These are phyloP conservation scores for Microdochium trichocladiopsis DNA, from an alignment of 2,329 filamentous ascomycete species.

Conservation along the genomic window DNA sequence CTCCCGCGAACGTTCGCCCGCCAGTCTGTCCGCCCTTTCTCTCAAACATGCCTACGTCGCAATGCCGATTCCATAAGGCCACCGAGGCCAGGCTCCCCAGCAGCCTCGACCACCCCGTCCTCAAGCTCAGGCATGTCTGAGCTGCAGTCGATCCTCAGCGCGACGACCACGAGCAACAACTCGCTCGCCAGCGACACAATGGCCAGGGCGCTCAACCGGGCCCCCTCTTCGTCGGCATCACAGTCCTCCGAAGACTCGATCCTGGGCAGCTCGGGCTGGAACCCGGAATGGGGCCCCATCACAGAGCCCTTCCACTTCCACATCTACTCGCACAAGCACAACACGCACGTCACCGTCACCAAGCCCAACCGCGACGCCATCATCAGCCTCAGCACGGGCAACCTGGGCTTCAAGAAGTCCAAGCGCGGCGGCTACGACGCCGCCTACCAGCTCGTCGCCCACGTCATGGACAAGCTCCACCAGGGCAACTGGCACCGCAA, in stretches of 20 bases:
- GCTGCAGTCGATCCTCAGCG: constrained; percentile 9
- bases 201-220: not conserved
- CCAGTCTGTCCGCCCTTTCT: constrained; percentile 25
- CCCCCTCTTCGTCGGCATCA: not conserved
- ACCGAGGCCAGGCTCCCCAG: not conserved
- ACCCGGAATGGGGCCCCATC: constrained; percentile 19
- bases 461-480: constrained; percentile 76
- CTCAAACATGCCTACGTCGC: constrained; percentile 22
- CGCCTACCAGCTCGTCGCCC: constrained; percentile 81
- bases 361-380: constrained; percentile 74
- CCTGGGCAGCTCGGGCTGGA: not conserved
- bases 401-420: constrained; percentile 85
- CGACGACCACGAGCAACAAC: not conserved
- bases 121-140: constrained; percentile 62
- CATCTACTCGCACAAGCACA: constrained; percentile 84
- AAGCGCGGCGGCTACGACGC: constrained; percentile 81
- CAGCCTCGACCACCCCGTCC: constrained; percentile 6
- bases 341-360: constrained; percentile 88
- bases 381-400: constrained; percentile 73
- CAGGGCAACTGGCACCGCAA: constrained; percentile 71
- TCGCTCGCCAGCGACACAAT: not conserved
- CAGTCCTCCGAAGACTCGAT: not conserved
- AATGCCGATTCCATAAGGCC: not conserved
- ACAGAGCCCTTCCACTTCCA: constrained; percentile 76
- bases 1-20: constrained; percentile 11